Conservation (phyloP, 495 filamentous ascomycete species). For the Xylaria telfairii region DNA sequence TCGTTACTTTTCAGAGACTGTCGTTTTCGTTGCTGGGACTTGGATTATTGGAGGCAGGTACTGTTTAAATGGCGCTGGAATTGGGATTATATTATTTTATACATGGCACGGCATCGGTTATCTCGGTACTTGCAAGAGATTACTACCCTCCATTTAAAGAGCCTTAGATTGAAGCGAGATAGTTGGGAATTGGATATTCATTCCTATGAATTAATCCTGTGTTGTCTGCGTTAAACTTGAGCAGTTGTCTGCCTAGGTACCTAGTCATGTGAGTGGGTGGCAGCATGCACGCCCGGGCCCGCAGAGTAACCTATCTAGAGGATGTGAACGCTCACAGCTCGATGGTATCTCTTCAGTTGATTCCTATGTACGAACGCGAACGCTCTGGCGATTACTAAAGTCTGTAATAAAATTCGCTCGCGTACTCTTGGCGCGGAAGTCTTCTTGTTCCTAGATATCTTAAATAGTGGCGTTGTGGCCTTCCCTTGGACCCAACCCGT, state of each 20-base stretch:
- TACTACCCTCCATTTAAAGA: too few relatives aligned
- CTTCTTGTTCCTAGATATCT: neutral
- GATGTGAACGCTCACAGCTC: neutral
- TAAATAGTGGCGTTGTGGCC: neutral
- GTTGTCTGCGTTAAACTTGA: too few relatives aligned
- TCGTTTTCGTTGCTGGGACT: neutral
- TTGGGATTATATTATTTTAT: neutral
- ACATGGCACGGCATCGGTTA: neutral
- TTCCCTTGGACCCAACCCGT: neutral
- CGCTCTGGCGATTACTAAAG: neutral
- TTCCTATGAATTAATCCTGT: too few relatives aligned
- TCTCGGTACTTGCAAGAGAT: neutral
- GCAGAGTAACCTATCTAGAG: neutral
- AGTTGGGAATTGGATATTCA: neutral
- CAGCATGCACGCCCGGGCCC: neutral
- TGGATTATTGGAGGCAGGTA: neutral
- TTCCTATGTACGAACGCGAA: neutral
- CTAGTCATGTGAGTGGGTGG: neutral
- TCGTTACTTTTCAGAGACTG: neutral
- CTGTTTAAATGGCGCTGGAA: conserved; percentile 2
- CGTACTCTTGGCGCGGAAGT: neutral
- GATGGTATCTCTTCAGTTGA: neutral
- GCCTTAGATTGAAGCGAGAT: neutral
- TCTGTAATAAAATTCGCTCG: neutral
- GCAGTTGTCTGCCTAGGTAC: neutral